Evolutionary conservation across 306 rosid genomes (phyloP), one percentile per base, ranked within the genome.

Genomic region (Ormosia emarginata): DNA sequence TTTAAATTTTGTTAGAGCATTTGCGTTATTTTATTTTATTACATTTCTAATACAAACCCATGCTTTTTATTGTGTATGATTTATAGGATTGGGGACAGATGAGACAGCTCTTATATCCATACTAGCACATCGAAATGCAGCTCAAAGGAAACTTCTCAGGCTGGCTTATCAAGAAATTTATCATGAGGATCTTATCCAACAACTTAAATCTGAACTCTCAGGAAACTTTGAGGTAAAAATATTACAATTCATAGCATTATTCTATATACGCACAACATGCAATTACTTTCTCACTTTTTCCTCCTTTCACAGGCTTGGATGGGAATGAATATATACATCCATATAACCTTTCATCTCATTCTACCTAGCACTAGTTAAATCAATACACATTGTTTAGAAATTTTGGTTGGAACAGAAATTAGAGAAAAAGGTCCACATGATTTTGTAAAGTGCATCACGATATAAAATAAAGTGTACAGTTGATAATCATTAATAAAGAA

Each of bases 1-100:
- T n/a, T 56, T 13, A 15, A 7, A 9, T 58, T 29, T 58, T 29
- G 50, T 10, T 57, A 57, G 34, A 57, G 63, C 63, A 57, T 7
- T 5, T 57, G 9, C 37, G 9, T 29, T 58, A 29, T 58, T 59
- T 29, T 58, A 29, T 58, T 59, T 29, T 4, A 59, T 30, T 4
- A 59, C 14, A 66, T 40, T 37, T 66, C 40, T 79, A 68, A 56
- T 52, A 52, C 8, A 46, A 62, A 58, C 39, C n/a, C 43, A 43
- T 43, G 61, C 24, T 11, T 55, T 67, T 75, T 65, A 66, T 69
- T 52, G 3, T 63, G 37, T n/a, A 56, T 79, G 14, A 32, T 55
- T n/a, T 34, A 7, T 24, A 89, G 92, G 92, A 80, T 85, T 85
- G 46, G 92, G 92, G 13, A 87, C 92, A 4, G 84, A 89, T 75